Base-by-base conservation (phyloP, 2,329 filamentous ascomycete species). In the Xylaria sp. region DNA sequence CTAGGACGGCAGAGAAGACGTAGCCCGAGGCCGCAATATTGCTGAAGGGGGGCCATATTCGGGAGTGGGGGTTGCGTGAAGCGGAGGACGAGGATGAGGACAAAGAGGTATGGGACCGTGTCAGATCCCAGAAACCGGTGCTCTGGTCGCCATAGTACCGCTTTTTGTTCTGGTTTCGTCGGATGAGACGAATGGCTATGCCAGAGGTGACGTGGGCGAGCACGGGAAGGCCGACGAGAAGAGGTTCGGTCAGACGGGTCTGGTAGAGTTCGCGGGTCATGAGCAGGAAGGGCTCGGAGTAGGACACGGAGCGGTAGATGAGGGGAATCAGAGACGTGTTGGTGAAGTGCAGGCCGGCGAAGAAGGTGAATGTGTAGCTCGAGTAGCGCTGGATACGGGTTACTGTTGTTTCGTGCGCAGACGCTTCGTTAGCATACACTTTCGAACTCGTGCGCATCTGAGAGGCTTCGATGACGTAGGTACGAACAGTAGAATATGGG, bases 201-300 rank as follows among this genome's bases (percentile, higher is more conserved):
- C 95, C 94, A 0, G 93, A 92, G 15, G 87, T 85, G 52, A 98
- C 84, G 79, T 98, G 95, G 2, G 90, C 87, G 67, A 90, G 79
- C 25, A 97, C 84, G 1, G 95, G 94, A 1, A 94, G 80, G 52
- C 87, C 89, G 69, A 98, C 88, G 70, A 98, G 86, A 23, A 97
- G 82, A 3, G 94, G 93, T 78, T 98, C 94, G 61, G 92, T 86
- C 18, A 93, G 83, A 1, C 91, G 87, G 0, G 93, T 94, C 81
- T 98, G 95, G 84, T 98, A 98, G 80, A 96, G 90, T 58, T 97
- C 94, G 70, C 95, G 90, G 34, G 94, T 94, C 80, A 97, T 92
- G 72, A 98, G 91, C 58, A 98, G 90, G 81, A 94, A 97, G 59
- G 90, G 90, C 78, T 98, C 94, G 69, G 92, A 92, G 62, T 89